These are phyloP conservation scores for Teunomyces aglyptinius DNA, from an alignment of 805 yeast genomes.

Conservation along the genomic window DNA sequence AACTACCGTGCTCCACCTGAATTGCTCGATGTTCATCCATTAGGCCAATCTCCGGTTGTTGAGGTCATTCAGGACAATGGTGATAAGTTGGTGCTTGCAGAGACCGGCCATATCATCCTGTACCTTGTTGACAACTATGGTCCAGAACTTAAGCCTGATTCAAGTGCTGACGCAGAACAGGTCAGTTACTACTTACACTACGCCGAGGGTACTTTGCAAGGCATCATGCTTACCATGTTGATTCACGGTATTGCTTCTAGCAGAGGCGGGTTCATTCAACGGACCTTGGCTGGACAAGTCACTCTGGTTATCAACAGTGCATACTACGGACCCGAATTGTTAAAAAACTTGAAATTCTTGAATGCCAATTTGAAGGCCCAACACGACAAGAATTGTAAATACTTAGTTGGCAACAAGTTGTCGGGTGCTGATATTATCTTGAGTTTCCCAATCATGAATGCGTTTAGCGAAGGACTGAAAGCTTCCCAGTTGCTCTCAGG, in stretches of 20 bases:
- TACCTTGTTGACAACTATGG: slow-evolving; percentile 54
- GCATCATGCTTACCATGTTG: slow-evolving; percentile 19
- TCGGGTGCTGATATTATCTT: slow-evolving; percentile 40
- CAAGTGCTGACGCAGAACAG: slow-evolving; percentile 38
- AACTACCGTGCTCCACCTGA: slow-evolving; percentile 34
- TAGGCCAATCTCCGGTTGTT: slow-evolving; percentile 37
- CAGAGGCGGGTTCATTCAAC: slow-evolving; percentile 16
- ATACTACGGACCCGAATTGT: slow-evolving; percentile 26
- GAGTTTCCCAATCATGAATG: slow-evolving; percentile 31
- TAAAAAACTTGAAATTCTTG: slow-evolving; percentile 25
- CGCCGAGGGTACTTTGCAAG: slow-evolving; percentile 25
- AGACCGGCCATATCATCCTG: slow-evolving; percentile 58
- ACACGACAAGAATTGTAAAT: slow-evolving; percentile 14
- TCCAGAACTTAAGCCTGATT: slow-evolving; percentile 25
- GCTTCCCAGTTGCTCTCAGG: too few species aligned
- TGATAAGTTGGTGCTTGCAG: slow-evolving; percentile 32
- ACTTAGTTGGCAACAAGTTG: slow-evolving; percentile 35
- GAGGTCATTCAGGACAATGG: slow-evolving; percentile 25
- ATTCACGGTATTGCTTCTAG: slow-evolving; percentile 24
- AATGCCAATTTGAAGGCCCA: slow-evolving; percentile 27
- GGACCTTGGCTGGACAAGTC: slow-evolving; percentile 23
- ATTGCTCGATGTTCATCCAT: slow-evolving; percentile 30
- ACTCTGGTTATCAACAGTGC: slow-evolving; percentile 20
- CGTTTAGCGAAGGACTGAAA: slow-evolving; percentile 10
- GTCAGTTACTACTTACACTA: slow-evolving; percentile 25